Conservation (phyloP, 2,329 filamentous ascomycete species). For the Epichloe sylvatica region DNA sequence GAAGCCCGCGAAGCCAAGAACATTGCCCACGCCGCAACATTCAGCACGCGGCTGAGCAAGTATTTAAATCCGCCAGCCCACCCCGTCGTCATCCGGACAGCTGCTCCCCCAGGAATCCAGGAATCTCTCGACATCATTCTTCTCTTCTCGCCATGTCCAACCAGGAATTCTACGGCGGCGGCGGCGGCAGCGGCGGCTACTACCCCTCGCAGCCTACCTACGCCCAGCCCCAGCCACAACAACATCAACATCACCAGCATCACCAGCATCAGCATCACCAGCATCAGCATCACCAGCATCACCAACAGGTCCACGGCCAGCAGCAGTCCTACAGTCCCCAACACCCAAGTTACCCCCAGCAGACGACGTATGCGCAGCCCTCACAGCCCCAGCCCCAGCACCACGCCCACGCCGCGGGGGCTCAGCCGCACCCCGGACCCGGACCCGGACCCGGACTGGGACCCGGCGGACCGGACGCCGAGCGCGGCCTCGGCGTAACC, state of each 20-base stretch:
- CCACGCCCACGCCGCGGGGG: no score
- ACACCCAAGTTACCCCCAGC: not conserved
- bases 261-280: slow-evolving; percentile 11
- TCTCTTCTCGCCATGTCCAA: slow-evolving; percentile 19
- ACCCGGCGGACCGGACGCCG: slow-evolving; percentile 18
- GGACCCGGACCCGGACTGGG: no score
- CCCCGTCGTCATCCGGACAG: no score
- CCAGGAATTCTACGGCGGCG: slow-evolving; percentile 24
- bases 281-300: slow-evolving; percentile 12
- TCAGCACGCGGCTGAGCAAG: no score
- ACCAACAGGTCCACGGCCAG: not conserved
- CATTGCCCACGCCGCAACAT: no score
- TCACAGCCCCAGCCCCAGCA: not conserved
- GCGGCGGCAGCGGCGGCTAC: slow-evolving; percentile 10
- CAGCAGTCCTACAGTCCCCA: slow-evolving; percentile 7
- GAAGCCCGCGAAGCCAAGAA: no score
- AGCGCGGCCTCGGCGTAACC: slow-evolving; percentile 43
- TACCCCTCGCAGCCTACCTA: slow-evolving; percentile 13
- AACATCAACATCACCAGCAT: slow-evolving; percentile 8
- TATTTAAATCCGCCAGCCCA: no score
- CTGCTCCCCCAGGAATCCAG: not conserved
- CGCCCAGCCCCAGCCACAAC: slow-evolving; percentile 8
- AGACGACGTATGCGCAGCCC: not conserved
- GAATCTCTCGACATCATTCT: not conserved
- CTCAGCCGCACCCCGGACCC: no score